phyloP scores from a whole-genome alignment of 2,329 filamentous ascomycete genomes.

The Sclerotinia borealis region DNA sequence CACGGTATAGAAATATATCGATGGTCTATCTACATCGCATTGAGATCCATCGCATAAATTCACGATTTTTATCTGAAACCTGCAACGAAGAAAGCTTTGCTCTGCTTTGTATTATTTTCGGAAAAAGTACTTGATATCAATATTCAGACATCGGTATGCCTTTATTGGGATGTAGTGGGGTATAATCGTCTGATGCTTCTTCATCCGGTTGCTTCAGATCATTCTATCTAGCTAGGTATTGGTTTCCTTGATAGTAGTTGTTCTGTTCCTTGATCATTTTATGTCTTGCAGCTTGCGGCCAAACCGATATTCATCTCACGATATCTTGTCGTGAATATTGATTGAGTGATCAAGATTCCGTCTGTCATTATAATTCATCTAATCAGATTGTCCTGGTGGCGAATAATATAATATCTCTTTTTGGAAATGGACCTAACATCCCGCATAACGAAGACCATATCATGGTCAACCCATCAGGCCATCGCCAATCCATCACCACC shows the following conservation, averaged over 20 bases:
- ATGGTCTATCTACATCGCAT: not conserved
- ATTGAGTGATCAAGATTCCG: not conserved
- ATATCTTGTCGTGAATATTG: not conserved
- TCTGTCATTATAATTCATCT: not conserved
- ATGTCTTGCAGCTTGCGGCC: not conserved
- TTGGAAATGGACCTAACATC: not conserved
- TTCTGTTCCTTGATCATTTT: not conserved
- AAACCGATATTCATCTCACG: not conserved
- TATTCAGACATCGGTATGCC: not conserved
- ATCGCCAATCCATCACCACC: constrained; percentile 25
- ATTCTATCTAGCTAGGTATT: too few species aligned
- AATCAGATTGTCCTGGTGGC: not conserved
- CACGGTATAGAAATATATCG: not conserved
- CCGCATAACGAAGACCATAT: not conserved
- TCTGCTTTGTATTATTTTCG: not conserved
- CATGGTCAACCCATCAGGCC: constrained; percentile 1
- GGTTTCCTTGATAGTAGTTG: too few species aligned
- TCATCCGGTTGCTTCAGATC: not conserved
- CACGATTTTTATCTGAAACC: not conserved
- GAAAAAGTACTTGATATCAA: not conserved
- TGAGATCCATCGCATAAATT: not conserved
- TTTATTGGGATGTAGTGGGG: not conserved
- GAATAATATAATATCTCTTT: not conserved
- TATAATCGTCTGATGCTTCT: not conserved
- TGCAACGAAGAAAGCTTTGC: not conserved